Conservation (phyloP, 495 filamentous ascomycete genomes). For the Stereocaulon alpinum region DNA sequence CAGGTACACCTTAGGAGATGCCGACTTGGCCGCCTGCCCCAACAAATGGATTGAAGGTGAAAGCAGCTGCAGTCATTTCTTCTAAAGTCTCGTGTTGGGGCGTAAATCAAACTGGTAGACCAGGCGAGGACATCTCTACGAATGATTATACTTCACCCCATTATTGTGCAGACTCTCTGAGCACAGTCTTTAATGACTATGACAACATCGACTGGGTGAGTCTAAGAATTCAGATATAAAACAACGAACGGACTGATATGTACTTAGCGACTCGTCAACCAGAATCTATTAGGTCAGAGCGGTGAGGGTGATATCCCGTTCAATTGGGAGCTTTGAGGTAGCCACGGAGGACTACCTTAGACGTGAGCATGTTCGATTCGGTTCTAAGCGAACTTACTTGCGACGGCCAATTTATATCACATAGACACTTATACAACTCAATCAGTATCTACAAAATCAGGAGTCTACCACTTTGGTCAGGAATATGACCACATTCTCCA, state of each 20-base stretch:
- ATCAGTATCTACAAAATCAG: no score
- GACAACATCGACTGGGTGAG: constrained; percentile 6
- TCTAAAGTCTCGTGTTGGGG: background rate
- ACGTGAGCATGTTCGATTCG: background rate
- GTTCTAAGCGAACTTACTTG: no score
- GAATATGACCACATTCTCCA: no score
- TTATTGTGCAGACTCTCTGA: background rate
- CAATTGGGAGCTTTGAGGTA: background rate
- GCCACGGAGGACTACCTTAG: background rate
- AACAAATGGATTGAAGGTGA: background rate
- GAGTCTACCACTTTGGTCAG: no score
- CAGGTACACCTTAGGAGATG: background rate
- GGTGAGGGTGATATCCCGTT: background rate
- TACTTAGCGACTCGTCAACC: background rate
- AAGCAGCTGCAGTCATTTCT: background rate
- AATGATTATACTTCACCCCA: background rate
- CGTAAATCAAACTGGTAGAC: background rate
- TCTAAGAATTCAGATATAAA: background rate
- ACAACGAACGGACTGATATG: background rate
- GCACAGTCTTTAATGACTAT: background rate
- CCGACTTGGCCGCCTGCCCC: background rate
- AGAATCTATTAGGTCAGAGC: background rate
- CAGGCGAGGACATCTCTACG: background rate
- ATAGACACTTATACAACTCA: no score
- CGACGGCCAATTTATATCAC: no score